Evolutionary conservation across 345 rosid species (phyloP).

Genomic region (Gossypium sturtianum): DNA sequence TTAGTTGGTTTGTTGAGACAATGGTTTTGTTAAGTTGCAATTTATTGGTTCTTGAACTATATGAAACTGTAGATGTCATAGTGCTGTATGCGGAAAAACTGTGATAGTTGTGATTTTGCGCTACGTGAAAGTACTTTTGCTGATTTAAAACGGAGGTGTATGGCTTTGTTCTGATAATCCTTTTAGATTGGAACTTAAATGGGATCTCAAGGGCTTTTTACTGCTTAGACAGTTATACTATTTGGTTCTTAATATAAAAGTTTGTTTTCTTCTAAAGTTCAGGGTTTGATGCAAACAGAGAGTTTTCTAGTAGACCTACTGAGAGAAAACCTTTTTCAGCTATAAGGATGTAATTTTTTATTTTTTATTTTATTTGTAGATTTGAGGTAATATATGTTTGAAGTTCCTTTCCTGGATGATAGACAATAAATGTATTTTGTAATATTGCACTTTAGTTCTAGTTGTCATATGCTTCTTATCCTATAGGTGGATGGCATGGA

Average conservation of each 20-base stretch:
- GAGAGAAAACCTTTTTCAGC: background rate
- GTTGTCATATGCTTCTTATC: background rate
- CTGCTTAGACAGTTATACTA: background rate
- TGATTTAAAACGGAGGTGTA: background rate
- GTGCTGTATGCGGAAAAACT: background rate
- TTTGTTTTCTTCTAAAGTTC: background rate
- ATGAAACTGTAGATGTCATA: background rate
- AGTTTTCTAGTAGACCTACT: background rate
- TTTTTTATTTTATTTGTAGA: background rate
- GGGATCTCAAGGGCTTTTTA: background rate
- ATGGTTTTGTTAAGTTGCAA: too few species aligned
- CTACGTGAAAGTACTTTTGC: background rate
- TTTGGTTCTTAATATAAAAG: background rate
- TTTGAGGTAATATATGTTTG: background rate
- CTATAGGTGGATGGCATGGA: constrained; percentile 93
- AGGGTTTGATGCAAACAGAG: background rate
- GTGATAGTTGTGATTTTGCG: background rate
- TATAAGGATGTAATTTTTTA: background rate
- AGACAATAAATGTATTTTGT: background rate
- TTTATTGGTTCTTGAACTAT: too few species aligned
- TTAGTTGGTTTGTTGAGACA: too few species aligned
- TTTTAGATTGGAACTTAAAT: background rate
- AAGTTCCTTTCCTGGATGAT: background rate
- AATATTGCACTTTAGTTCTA: background rate
- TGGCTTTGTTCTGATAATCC: background rate